Conservation (phyloP, 2,329 filamentous ascomycete species). For the Sordariomycetes sp. region DNA sequence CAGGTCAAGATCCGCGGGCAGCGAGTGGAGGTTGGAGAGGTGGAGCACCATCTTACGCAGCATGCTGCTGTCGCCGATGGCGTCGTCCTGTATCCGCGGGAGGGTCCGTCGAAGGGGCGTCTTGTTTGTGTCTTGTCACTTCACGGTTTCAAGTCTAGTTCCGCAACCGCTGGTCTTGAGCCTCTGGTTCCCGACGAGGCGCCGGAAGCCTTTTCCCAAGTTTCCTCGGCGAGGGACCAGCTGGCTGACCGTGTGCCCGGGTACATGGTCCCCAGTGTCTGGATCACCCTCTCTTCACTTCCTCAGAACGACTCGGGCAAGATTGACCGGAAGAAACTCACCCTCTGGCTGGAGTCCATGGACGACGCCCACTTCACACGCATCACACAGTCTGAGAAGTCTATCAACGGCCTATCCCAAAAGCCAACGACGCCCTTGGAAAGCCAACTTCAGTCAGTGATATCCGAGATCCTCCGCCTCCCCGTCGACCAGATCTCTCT, state of each 20-base stretch:
- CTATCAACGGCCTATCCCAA: not conserved
- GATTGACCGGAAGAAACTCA: constrained; percentile 31
- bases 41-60: constrained; percentile 31
- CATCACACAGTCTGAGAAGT: not conserved
- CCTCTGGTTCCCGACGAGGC: not conserved
- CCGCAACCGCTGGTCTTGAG: not conserved
- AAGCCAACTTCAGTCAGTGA: not conserved
- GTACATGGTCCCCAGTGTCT: constrained; percentile 35
- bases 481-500: not conserved
- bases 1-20: constrained; percentile 56
- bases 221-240: not conserved
- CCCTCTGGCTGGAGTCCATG: constrained; percentile 14
- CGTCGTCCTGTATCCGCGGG: constrained; percentile 20
- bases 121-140: not conserved
- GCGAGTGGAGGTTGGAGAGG: constrained; percentile 46
- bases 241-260: constrained; percentile 5
- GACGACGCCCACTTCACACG: not conserved
- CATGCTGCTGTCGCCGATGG: constrained; percentile 14
- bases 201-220: not conserved
- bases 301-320: constrained; percentile 33
- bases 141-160: not conserved
- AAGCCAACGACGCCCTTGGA: not conserved
- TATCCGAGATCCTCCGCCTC: not conserved
- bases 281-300: constrained; percentile 29
- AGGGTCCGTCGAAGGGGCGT: not conserved